Evolutionary conservation across 164 flowering plant genomes (phyloP), one percentile per base, ranked within the genome.

Genomic region (Houttuynia cordata): DNA sequence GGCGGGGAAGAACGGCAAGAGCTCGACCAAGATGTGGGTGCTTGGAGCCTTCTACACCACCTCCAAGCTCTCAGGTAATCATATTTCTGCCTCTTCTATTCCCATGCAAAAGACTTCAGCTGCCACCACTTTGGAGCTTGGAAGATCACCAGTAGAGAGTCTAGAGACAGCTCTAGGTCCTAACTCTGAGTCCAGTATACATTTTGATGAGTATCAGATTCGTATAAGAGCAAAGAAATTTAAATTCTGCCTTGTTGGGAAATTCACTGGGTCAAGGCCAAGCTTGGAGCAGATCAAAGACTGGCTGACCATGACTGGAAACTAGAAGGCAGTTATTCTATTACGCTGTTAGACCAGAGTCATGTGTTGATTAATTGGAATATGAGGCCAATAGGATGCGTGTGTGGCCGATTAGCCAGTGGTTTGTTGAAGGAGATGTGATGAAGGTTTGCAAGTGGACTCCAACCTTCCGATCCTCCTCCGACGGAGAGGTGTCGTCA

Each of bases 211-310:
- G 37, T 13, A 37, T 37, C 41, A 7, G 18, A 57, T 57, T 9
- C 4, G 19, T 37, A 4, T 21, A 18, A 18, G 23, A 8, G 60
- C 60, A 0, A 1, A 57, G 7, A 57, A 37, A 4, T 58, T 39
- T 14, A 39, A 58, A 20, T 20, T 18, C n/a, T 39, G 50, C 50
- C 24, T 58, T n/a, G 51, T 58, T 18, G 61, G 61, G 18, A 58
- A 40, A 12, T 58, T 58, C 50, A 51, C 24, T 12, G 14, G 13
- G 49, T 17, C 49, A 4, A 15, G 17, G 13, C 49, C 14, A 12
- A 10, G 49, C 49, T 42, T 17, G 17, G 13, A 45, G 49, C 17
- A 3, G 17, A 14, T 42, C 49, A 3, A 42, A 42, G 49, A 42
- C n/a, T 24, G 37, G 13, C 52, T 18, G 20, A 66, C 40, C 6